phyloP scores from a whole-genome alignment of 768 basidiomycete species.

The Tricholoma flavovirens region DNA sequence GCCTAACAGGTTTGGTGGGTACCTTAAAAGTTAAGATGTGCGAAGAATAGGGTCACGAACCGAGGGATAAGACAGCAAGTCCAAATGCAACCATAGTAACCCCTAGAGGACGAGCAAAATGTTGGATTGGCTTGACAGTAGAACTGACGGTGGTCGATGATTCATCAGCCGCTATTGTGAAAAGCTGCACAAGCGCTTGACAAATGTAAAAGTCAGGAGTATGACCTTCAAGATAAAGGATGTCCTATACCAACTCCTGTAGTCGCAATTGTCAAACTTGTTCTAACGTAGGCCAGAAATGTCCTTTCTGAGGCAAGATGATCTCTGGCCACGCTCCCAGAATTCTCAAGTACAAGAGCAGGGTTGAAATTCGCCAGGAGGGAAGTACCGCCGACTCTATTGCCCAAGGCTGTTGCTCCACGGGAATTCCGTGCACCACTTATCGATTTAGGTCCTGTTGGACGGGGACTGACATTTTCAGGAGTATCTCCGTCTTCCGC shows the following conservation, averaged over 20 bases:
- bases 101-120: constrained; percentile 49
- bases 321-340: constrained; percentile 58
- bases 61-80: constrained; percentile 41
- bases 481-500: not conserved
- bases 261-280: constrained; percentile 53
- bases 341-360: constrained; percentile 39
- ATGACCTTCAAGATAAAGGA: not conserved
- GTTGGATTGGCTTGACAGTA: constrained; percentile 17
- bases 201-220: not conserved
- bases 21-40: not conserved
- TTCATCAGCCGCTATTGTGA: constrained; percentile 30
- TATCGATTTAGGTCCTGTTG: not conserved
- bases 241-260: constrained; percentile 50
- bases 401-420: not conserved
- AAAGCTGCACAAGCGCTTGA: constrained; percentile 54
- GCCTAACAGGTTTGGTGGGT: constrained; percentile 28
- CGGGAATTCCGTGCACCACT: constrained; percentile 3
- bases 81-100: constrained; percentile 41
- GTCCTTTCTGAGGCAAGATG: constrained; percentile 61
- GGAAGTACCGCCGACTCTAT: too few species aligned
- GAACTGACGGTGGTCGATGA: constrained; percentile 5
- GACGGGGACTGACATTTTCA: not conserved
- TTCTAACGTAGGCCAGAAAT: constrained; percentile 60
- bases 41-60: constrained; percentile 24
- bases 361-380: constrained; percentile 4